phyloP scores from a whole-genome alignment of 192 early-diverging fungal genomes.

The Jimgerdemannia flammicorona region DNA sequence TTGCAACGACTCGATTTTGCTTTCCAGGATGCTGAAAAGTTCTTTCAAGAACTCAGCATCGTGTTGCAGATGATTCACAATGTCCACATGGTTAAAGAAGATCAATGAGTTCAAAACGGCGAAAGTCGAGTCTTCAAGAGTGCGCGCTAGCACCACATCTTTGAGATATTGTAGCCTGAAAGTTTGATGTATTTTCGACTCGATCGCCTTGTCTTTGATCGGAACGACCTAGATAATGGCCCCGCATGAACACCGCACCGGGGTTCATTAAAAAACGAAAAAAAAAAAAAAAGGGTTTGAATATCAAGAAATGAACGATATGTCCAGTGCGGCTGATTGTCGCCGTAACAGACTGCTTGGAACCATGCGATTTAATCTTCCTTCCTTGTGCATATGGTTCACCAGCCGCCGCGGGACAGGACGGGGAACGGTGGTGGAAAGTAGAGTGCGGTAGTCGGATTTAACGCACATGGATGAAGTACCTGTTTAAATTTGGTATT shows the following conservation, averaged over 20 bases:
- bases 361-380: constrained; percentile 20
- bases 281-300: not conserved
- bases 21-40: constrained; percentile 65
- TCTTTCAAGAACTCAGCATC: constrained; percentile 65
- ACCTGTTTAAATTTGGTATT: constrained; percentile 59
- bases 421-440: no score
- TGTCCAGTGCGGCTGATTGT: no score
- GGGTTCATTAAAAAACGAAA: not conserved
- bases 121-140: constrained; percentile 74
- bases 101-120: constrained; percentile 71
- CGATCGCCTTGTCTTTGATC: constrained; percentile 64
- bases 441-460: no score
- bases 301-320: not conserved
- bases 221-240: constrained; percentile 64
- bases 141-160: constrained; percentile 74
- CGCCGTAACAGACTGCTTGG: no score
- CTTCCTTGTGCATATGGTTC: no score
- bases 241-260: no score
- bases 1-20: constrained; percentile 34
- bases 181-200: constrained; percentile 80
- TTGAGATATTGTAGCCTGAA: constrained; percentile 87
- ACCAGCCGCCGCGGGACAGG: no score
- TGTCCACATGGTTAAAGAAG: constrained; percentile 83
- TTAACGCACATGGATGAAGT: not conserved
- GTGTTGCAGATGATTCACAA: constrained; percentile 69